Evolutionary conservation across 192 early-diverging fungal species (phyloP).

Genomic region (Coemansia biformis): DNA sequence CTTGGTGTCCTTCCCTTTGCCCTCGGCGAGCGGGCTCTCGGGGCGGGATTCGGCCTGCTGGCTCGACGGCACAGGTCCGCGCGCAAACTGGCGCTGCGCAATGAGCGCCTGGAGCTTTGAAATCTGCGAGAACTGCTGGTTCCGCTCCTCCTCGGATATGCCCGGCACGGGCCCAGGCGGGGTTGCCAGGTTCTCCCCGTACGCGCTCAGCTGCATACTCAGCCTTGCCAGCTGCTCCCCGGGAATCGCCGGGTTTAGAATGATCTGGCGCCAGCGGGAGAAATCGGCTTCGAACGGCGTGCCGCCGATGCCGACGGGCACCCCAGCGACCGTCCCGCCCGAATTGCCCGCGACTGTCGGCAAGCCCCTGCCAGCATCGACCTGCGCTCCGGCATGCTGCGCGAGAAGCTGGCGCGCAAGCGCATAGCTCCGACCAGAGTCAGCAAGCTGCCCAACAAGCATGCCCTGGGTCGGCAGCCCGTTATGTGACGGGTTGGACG

Average conservation of each 20-base stretch:
- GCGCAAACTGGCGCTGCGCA: conserved; percentile 33
- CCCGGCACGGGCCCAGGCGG: conserved; percentile 9
- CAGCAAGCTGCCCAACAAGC: not conserved
- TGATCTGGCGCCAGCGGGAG: conserved; percentile 44
- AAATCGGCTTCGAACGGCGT: conserved; percentile 14
- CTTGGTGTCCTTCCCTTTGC: conserved; percentile 14
- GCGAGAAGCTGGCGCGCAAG: conserved; percentile 22
- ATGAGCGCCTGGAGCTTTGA: conserved; percentile 41
- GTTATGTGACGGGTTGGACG: not conserved
- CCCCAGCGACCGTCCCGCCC: not conserved
- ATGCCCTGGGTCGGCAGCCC: conserved; percentile 1
- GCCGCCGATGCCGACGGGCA: not conserved
- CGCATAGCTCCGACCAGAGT: conserved; percentile 11
- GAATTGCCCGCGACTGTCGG: no score
- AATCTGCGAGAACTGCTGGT: conserved; percentile 39
- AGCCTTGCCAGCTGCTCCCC: conserved; percentile 33
- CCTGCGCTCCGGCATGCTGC: conserved; percentile 1
- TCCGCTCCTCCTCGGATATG: conserved; percentile 28
- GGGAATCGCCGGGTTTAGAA: conserved; percentile 29
- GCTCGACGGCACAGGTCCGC: conserved; percentile 5
- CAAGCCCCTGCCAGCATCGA: no score
- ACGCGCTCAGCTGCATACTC: conserved; percentile 47
- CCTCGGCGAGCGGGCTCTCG: conserved; percentile 27
- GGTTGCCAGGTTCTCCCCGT: conserved; percentile 17
- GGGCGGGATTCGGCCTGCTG: conserved; percentile 24